Evolutionary conservation across 164 flowering plant genomes (phyloP).

Genomic region (Sedum album): DNA sequence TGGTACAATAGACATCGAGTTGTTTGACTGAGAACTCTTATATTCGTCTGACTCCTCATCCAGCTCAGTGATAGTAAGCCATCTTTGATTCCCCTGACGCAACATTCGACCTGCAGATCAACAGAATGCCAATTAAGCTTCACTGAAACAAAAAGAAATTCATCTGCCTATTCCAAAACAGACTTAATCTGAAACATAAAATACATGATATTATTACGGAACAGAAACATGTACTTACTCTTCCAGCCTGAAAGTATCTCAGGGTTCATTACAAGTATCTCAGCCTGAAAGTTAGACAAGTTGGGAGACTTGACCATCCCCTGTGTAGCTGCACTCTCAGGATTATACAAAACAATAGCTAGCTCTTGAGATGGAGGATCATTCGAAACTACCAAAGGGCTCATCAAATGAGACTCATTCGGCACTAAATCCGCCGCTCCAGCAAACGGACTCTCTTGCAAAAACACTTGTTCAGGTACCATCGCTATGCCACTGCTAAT

Average conservation of each 20-base stretch:
- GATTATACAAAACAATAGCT: slow-evolving; percentile 1
- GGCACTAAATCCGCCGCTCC: background rate
- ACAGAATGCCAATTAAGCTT: background rate
- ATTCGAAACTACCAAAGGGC: background rate
- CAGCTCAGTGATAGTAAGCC: background rate
- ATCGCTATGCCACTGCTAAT: background rate
- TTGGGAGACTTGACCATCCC: background rate
- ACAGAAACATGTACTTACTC: background rate
- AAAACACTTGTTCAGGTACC: background rate
- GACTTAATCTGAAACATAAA: no score
- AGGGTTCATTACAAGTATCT: background rate
- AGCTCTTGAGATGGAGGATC: background rate
- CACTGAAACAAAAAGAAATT: background rate
- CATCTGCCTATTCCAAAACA: background rate
- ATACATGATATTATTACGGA: background rate
- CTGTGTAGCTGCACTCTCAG: background rate
- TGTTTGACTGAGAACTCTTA: background rate
- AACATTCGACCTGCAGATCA: background rate
- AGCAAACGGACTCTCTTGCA: background rate
- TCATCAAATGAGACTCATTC: background rate
- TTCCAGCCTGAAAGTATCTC: background rate
- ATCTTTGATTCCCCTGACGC: background rate
- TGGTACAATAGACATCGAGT: background rate
- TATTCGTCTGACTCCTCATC: background rate
- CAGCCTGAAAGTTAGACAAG: background rate